Percentiles rank a stretch among this genome's conserved stretches.
phyloP scores from a whole-genome alignment of 2,329 filamentous ascomycete species.

The Nemania sp. region DNA sequence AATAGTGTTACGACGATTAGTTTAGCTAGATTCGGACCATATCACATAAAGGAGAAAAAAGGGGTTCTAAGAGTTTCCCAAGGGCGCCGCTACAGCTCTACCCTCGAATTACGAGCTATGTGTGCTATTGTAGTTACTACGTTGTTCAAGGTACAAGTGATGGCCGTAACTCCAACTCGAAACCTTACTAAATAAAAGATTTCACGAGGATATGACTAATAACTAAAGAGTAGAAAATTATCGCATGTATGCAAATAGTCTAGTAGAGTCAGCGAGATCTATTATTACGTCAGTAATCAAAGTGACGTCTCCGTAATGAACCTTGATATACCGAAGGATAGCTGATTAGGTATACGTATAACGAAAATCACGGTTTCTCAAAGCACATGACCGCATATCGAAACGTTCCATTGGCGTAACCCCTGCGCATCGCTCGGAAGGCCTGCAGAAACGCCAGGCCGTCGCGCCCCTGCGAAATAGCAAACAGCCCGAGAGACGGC shows the following conservation, averaged over 20 bases:
- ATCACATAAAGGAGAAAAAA: conserved; percentile 1
- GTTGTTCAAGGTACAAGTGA: neutral
- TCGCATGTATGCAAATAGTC: too few relatives aligned
- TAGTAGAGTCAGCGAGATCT: too few relatives aligned
- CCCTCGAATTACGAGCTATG: neutral
- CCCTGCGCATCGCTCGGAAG: conserved; percentile 70
- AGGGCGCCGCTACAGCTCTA: too few relatives aligned
- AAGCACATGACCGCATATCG: conserved; percentile 70
- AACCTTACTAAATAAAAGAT: too few relatives aligned
- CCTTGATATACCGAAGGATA: too few relatives aligned
- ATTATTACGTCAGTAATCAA: too few relatives aligned
- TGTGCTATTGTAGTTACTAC: neutral
- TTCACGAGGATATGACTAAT: too few relatives aligned
- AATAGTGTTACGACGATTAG: conserved; percentile 1
- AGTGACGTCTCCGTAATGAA: too few relatives aligned
- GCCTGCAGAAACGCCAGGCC: conserved; percentile 71
- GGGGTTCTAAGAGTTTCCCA: too few relatives aligned
- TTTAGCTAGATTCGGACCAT: conserved; percentile 4
- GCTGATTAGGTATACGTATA: neutral
- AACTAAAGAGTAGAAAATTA: too few relatives aligned
- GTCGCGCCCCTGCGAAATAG: conserved; percentile 69
- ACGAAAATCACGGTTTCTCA: conserved; percentile 54
- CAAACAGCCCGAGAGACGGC: conserved; percentile 71
- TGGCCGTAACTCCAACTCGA: too few relatives aligned
- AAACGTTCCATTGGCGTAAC: conserved; percentile 69